These are phyloP conservation scores for Aspergillus glaucus DNA, from an alignment of 2,329 filamentous ascomycete genomes.

Conservation along the genomic window DNA sequence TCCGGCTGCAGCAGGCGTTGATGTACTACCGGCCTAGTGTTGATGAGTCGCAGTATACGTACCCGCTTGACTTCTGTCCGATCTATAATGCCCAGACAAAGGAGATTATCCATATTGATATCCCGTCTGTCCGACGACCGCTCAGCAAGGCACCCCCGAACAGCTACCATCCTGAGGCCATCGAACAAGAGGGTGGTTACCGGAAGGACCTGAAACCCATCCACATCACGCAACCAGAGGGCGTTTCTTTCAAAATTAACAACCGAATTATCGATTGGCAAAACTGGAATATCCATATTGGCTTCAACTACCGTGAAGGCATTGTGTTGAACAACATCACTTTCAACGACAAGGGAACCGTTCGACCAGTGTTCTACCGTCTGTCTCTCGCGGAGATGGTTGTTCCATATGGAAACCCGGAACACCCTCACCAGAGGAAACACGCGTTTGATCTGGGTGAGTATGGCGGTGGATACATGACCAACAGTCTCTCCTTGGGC, in stretches of 20 bases:
- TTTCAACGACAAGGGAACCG: constrained; percentile 74
- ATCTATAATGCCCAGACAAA: constrained; percentile 79
- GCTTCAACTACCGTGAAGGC: constrained; percentile 91
- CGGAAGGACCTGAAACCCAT: constrained; percentile 76
- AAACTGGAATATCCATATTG: constrained; percentile 88
- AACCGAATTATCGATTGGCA: constrained; percentile 78
- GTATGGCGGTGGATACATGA: constrained; percentile 45
- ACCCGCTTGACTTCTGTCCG: constrained; percentile 87
- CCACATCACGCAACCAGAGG: constrained; percentile 80
- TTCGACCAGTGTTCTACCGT: constrained; percentile 78
- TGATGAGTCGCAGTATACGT: constrained; percentile 86
- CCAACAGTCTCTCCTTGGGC: constrained; percentile 41
- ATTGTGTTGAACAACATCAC: constrained; percentile 86
- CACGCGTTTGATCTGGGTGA: constrained; percentile 45
- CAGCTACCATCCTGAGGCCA: constrained; percentile 71
- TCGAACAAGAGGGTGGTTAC: constrained; percentile 70
- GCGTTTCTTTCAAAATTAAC: constrained; percentile 75
- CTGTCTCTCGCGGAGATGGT: constrained; percentile 83
- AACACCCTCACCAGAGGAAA: constrained; percentile 45
- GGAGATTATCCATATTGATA: constrained; percentile 74
- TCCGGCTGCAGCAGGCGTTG: constrained; percentile 81
- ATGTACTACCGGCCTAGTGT: constrained; percentile 90
- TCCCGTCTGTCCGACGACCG: constrained; percentile 70
- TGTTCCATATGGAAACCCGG: constrained; percentile 39
- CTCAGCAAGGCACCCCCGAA: constrained; percentile 65